Conservation (phyloP, 2,329 filamentous ascomycete genomes). For the Ophiosphaerella narmari region DNA sequence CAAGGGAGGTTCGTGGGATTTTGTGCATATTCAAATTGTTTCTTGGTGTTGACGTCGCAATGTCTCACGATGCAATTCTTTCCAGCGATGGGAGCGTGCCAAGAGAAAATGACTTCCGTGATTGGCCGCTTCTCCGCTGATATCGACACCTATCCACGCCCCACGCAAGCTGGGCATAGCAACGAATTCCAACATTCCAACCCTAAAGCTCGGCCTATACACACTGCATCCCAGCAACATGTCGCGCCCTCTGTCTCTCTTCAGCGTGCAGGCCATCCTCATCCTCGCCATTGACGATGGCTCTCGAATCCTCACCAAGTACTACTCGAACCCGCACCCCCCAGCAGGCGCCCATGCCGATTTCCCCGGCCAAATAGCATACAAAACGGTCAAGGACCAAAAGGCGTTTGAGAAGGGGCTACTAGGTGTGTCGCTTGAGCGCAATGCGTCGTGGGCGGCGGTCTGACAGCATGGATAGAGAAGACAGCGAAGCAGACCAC, state of each 20-base stretch:
- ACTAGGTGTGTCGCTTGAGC: conserved; percentile 67
- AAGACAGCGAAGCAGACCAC: conserved; percentile 96
- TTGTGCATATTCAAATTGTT: conserved; percentile 20
- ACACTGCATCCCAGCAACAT: conserved; percentile 36
- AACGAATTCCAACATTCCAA: conserved; percentile 12
- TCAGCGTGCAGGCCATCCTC: conserved; percentile 59
- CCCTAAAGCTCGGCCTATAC: neutral
- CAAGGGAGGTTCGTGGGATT: conserved; percentile 30
- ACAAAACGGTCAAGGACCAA: conserved; percentile 88
- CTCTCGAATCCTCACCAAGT: conserved; percentile 90
- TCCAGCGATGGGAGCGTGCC: conserved; percentile 2
- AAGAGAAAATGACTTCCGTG: conserved; percentile 22
- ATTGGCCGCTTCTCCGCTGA: conserved; percentile 33
- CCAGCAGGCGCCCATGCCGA: conserved; percentile 64
- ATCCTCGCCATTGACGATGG: conserved; percentile 76
- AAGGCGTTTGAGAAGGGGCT: conserved; percentile 97
- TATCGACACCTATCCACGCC: conserved; percentile 36
- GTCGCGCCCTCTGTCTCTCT: conserved; percentile 59
- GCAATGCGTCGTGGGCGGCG: conserved; percentile 65
- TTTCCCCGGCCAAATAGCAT: conserved; percentile 73
- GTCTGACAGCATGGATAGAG: conserved; percentile 49
- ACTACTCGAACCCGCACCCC: conserved; percentile 76
- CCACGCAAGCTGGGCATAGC: conserved; percentile 12
- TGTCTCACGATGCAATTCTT: neutral
- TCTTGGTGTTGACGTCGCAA: neutral